Conservation (phyloP, 345 rosid species). For the Atalantia buxifolia region DNA sequence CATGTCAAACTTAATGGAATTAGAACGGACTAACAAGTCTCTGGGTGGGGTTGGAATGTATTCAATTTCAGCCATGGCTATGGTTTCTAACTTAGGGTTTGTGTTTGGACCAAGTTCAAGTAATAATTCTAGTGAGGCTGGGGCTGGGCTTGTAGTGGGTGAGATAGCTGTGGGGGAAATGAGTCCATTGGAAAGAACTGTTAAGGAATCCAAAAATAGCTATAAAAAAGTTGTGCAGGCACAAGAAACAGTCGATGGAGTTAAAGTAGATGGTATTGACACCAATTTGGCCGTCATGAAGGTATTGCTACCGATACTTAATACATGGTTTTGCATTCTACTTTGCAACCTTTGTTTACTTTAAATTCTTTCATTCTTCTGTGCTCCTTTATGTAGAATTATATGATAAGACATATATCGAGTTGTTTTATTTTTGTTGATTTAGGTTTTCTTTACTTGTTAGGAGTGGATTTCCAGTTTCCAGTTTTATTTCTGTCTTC, state of each 20-base stretch:
- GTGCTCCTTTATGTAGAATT: neutral
- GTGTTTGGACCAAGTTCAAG: conserved; percentile 62
- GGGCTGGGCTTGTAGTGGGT: conserved; percentile 61
- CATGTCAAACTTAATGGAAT: conserved; percentile 53
- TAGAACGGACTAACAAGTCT: conserved; percentile 38
- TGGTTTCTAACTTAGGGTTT: conserved; percentile 79
- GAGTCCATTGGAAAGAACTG: conserved; percentile 72
- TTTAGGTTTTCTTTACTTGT: neutral
- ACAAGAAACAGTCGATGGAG: conserved; percentile 85
- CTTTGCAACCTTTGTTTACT: neutral
- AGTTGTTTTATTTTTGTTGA: neutral
- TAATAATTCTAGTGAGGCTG: conserved; percentile 42
- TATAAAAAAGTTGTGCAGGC: conserved; percentile 75
- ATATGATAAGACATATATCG: neutral
- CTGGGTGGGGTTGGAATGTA: conserved; percentile 54
- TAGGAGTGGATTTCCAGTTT: neutral
- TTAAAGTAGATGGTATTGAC: conserved; percentile 89
- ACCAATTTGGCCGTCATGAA: conserved; percentile 98
- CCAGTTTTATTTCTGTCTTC: neutral
- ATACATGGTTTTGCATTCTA: conserved; percentile 1
- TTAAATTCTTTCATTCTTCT: neutral
- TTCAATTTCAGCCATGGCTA: conserved; percentile 66
- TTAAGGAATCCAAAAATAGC: conserved; percentile 74
- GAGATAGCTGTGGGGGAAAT: conserved; percentile 87
- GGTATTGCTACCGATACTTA: conserved; percentile 40